Percentiles rank a stretch among this genome's conserved stretches.
phyloP scores from a whole-genome alignment of 768 basidiomycete genomes.

The Boletus insuetus region DNA sequence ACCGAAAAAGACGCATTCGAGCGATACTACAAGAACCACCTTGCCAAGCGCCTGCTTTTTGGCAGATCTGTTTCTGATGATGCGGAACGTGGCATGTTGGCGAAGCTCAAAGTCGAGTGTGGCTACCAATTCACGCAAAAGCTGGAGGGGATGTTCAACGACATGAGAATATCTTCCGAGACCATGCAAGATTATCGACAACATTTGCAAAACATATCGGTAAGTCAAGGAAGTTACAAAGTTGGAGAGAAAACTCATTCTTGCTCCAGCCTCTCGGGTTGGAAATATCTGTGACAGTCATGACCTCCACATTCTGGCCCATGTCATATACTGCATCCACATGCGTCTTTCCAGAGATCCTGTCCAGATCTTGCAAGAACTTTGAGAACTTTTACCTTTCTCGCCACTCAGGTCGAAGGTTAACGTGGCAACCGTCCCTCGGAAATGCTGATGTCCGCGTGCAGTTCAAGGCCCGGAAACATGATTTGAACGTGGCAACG shows the following conservation, averaged over 20 bases:
- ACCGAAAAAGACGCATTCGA: slow-evolving; percentile 97
- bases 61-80: slow-evolving; percentile 93
- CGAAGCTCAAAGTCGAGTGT: slow-evolving; percentile 95
- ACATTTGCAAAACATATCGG: slow-evolving; percentile 56
- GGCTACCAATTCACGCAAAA: slow-evolving; percentile 97
- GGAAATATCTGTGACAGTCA: slow-evolving; percentile 85
- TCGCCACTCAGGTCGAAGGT: slow-evolving; percentile 82
- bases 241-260: slow-evolving; percentile 8
- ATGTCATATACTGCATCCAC: slow-evolving; percentile 61
- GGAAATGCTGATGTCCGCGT: slow-evolving; percentile 90
- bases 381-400: slow-evolving; percentile 91
- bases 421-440: slow-evolving; percentile 89
- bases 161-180: slow-evolving; percentile 88
- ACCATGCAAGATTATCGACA: slow-evolving; percentile 72
- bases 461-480: slow-evolving; percentile 71
- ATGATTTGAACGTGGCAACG: slow-evolving; percentile 93
- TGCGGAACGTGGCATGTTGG: slow-evolving; percentile 95
- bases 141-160: slow-evolving; percentile 98
- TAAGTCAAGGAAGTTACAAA: slow-evolving; percentile 35
- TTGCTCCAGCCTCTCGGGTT: slow-evolving; percentile 60
- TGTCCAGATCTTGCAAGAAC: slow-evolving; percentile 64
- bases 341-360: slow-evolving; percentile 64
- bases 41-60: slow-evolving; percentile 86
- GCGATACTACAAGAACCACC: slow-evolving; percentile 94
- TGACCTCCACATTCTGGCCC: slow-evolving; percentile 98